phyloP scores from a whole-genome alignment of 1,139 yeast genomes.

The Diutina rugosa region DNA sequence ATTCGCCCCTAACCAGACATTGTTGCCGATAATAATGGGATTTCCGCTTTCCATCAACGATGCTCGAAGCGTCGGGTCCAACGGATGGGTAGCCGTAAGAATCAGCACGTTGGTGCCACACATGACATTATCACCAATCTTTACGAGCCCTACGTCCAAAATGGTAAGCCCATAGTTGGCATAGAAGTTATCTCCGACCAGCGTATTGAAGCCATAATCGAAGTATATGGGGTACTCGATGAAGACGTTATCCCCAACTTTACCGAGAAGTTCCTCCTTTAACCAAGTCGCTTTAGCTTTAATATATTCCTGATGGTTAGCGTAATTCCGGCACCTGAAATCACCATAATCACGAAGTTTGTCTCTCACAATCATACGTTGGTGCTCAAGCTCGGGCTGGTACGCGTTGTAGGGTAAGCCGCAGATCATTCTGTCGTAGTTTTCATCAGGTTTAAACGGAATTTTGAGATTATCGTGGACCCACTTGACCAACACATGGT shows the following conservation, averaged over 20 bases:
- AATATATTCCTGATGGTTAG: constrained; percentile 20
- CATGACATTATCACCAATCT: constrained; percentile 47
- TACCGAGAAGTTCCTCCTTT: constrained; percentile 30
- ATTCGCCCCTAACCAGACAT: constrained; percentile 56
- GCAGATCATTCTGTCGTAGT: constrained; percentile 31
- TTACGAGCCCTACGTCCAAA: constrained; percentile 48
- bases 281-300: constrained; percentile 14
- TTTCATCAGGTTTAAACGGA: constrained; percentile 26
- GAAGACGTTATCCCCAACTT: constrained; percentile 21
- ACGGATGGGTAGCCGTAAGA: constrained; percentile 52
- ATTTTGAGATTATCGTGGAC: constrained; percentile 27
- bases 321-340: constrained; percentile 11
- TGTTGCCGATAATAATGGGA: constrained; percentile 47
- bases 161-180: constrained; percentile 42
- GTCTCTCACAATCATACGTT: constrained; percentile 18
- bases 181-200: constrained; percentile 37
- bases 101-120: constrained; percentile 54
- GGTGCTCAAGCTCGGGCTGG: constrained; percentile 13
- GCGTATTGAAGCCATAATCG: constrained; percentile 46
- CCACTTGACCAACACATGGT: constrained; percentile 24
- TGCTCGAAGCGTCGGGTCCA: constrained; percentile 33
- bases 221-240: constrained; percentile 43
- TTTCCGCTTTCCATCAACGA: constrained; percentile 37
- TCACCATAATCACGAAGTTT: constrained; percentile 14
- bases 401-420: constrained; percentile 19